These are phyloP conservation scores for Podila clonocystis DNA, from an alignment of 192 early-diverging fungal species.

Conservation along the genomic window DNA sequence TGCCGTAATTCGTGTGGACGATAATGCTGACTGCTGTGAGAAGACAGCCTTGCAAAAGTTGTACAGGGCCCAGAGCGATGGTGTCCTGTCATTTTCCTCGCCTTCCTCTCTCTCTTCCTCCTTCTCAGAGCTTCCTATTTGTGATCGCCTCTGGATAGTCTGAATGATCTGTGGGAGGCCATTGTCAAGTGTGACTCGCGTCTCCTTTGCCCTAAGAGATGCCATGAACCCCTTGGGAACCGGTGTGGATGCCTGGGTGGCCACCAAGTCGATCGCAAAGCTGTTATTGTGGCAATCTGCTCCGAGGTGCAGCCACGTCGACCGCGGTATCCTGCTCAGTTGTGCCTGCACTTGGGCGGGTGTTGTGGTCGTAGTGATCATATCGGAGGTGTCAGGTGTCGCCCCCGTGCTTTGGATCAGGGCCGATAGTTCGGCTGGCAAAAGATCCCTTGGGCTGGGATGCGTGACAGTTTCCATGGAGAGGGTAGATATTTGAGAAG, in stretches of 20 bases:
- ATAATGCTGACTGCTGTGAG: not conserved
- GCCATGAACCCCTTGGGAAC: not conserved
- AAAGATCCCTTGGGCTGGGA: not conserved
- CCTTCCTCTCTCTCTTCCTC: too few species aligned
- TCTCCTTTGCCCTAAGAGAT: not conserved
- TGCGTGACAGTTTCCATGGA: not conserved
- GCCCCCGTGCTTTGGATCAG: not conserved
- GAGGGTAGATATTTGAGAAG: too few species aligned
- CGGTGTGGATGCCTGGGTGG: not conserved
- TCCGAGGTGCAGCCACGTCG: slow-evolving; percentile 26
- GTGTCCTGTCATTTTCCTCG: not conserved
- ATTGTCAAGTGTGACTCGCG: too few species aligned
- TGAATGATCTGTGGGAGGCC: not conserved
- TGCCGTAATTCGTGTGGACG: not conserved
- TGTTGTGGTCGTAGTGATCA: not conserved
- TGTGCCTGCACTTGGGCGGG: not conserved
- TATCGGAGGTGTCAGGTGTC: too few species aligned
- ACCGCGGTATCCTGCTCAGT: slow-evolving; percentile 11
- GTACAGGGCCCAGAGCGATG: slow-evolving; percentile 18
- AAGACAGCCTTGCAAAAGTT: not conserved
- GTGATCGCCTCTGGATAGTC: slow-evolving; percentile 1
- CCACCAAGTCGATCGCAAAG: slow-evolving; percentile 13
- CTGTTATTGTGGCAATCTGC: slow-evolving; percentile 27
- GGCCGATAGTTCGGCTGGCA: not conserved
- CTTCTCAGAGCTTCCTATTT: not conserved